phyloP scores from a whole-genome alignment of 2,329 filamentous ascomycete genomes.

The Pseudogymnoascus sp. region DNA sequence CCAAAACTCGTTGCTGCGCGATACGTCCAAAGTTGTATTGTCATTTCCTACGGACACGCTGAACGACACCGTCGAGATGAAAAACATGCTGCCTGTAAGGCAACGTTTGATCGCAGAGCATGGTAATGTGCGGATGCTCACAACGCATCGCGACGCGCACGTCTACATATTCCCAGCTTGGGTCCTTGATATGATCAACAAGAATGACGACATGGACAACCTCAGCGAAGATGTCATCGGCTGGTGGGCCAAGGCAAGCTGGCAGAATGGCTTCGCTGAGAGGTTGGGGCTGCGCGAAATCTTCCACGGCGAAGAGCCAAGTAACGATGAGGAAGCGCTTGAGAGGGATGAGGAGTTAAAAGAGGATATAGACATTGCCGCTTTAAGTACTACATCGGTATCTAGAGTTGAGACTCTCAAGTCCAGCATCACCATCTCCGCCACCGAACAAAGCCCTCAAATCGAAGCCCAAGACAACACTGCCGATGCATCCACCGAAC shows the following conservation, averaged over 20 bases:
- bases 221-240: slow-evolving; percentile 87
- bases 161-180: slow-evolving; percentile 91
- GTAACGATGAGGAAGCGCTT: slow-evolving; percentile 31
- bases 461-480: slow-evolving; percentile 14
- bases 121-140: slow-evolving; percentile 70
- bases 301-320: slow-evolving; percentile 41
- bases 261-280: slow-evolving; percentile 72
- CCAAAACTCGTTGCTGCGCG: slow-evolving; percentile 56
- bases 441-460: slow-evolving; percentile 10
- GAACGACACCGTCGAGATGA: slow-evolving; percentile 72
- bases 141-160: slow-evolving; percentile 80
- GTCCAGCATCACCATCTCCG: slow-evolving; percentile 8
- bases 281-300: slow-evolving; percentile 69
- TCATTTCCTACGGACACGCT: slow-evolving; percentile 83
- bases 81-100: slow-evolving; percentile 65
- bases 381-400: slow-evolving; percentile 27
- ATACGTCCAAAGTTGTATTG: slow-evolving; percentile 72
- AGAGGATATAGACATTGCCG: slow-evolving; percentile 24
- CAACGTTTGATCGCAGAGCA: slow-evolving; percentile 69
- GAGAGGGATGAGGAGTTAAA: slow-evolving; percentile 23
- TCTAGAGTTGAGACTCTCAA: slow-evolving; percentile 18
- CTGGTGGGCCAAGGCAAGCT: slow-evolving; percentile 91
- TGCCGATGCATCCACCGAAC: slow-evolving; percentile 19
- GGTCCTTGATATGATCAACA: slow-evolving; percentile 75
- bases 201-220: slow-evolving; percentile 76